A percentile compares a stretch with the other conserved stretches of the same genome.
Conservation (phyloP, 768 basidiomycete species). For the Kwoniella sp. region DNA sequence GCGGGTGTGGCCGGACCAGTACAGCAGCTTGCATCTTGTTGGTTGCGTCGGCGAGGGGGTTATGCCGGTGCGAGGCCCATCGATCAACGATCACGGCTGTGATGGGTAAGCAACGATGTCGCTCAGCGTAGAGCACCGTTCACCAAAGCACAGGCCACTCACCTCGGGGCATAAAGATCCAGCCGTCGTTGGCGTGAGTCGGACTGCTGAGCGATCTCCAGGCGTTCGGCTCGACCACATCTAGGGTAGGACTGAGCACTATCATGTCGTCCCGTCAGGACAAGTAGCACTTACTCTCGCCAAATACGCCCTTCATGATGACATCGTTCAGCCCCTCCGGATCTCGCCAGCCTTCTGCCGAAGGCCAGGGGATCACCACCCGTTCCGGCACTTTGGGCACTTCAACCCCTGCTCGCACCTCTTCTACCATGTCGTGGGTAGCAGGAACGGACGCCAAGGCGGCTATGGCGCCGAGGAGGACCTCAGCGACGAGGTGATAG, state of each 20-base stretch:
- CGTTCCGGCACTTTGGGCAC: conserved; percentile 7
- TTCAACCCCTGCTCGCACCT: conserved; percentile 11
- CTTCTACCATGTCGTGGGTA: conserved; percentile 7
- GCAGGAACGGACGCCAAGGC: conserved; percentile 43
- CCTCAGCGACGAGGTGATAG: conserved; percentile 12
- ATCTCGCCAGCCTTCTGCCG: conserved; percentile 22
- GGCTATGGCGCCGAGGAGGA: conserved; percentile 2
- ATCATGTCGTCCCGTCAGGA: too few relatives aligned
- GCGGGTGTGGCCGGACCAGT: conserved; percentile 16
- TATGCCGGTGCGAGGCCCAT: conserved; percentile 20
- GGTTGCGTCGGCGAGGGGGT: conserved; percentile 11
- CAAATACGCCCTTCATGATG: conserved; percentile 16
- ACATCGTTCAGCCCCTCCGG: conserved; percentile 24
- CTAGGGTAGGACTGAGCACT: too few relatives aligned
- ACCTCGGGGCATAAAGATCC: conserved; percentile 26
- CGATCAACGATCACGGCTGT: conserved; percentile 26
- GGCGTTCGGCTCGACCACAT: conserved; percentile 1
- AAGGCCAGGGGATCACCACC: conserved; percentile 12
- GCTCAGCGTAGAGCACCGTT: not conserved
- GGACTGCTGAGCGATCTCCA: conserved; percentile 15
- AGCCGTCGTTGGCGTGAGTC: conserved; percentile 2
- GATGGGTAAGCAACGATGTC: too few relatives aligned
- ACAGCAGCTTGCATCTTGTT: conserved; percentile 31
- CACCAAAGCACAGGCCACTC: not conserved
- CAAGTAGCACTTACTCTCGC: conserved; percentile 21